phyloP scores from a whole-genome alignment of 1,284 basidiomycete species.

The Sanguinoderma infundibulare region DNA sequence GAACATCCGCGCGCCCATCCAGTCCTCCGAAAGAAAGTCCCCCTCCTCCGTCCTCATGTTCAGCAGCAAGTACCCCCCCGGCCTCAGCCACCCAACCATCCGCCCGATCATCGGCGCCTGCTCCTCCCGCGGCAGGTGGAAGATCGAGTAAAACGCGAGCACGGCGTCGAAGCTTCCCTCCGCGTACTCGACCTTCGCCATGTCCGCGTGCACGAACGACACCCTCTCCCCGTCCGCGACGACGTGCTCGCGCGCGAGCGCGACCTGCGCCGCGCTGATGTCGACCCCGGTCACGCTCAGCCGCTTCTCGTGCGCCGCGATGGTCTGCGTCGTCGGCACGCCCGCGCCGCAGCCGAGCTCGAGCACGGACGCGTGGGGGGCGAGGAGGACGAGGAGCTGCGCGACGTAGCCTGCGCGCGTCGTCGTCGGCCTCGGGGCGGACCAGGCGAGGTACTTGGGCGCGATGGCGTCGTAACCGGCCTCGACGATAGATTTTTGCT shows the following conservation, averaged over 20 bases:
- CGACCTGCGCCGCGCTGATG: not conserved
- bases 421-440: not conserved
- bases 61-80: not conserved
- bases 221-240: not conserved
- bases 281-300: not conserved
- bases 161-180: not conserved
- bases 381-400: not conserved
- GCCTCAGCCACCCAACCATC: not conserved
- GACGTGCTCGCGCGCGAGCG: not conserved
- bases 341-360: not conserved
- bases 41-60: not conserved
- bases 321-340: not conserved
- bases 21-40: not conserved
- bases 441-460: not conserved
- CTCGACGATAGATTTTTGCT: not conserved
- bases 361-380: not conserved
- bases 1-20: constrained; percentile 2
- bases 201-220: not conserved
- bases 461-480: not conserved
- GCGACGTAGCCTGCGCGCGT: not conserved
- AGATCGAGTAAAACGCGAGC: constrained; percentile 1
- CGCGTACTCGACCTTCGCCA: not conserved
- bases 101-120: not conserved
- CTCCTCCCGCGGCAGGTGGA: constrained; percentile 1
- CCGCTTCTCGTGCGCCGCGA: not conserved